A percentile compares a stretch with the other conserved stretches of the same genome.
phyloP scores from a whole-genome alignment of 805 yeast species.

The Pichia gijzeniarum region DNA sequence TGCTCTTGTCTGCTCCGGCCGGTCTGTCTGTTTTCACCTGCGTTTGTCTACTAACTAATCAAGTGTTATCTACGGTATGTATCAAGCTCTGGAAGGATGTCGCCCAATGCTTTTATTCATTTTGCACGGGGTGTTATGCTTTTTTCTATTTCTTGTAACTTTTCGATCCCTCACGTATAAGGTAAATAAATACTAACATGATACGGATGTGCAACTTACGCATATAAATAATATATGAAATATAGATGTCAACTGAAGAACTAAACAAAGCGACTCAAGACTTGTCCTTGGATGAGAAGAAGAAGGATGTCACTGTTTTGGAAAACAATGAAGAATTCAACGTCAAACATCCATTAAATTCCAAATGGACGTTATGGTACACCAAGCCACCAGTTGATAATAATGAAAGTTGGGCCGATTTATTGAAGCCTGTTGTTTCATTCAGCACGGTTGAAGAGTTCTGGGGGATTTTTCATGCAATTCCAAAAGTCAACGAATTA shows the following conservation, averaged over 20 bases:
- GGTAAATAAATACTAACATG: no score
- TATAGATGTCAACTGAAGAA: conserved; percentile 28
- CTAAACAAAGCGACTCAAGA: conserved; percentile 30
- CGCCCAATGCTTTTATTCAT: no score
- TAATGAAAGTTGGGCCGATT: conserved; percentile 84
- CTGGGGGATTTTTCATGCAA: conserved; percentile 95
- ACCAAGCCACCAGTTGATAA: conserved; percentile 82
- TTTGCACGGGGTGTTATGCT: no score
- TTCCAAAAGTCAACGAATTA: conserved; percentile 85
- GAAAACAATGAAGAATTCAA: conserved; percentile 57
- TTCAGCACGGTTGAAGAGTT: conserved; percentile 96
- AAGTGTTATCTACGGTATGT: no score
- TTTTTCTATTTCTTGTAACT: no score
- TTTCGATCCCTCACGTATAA: no score
- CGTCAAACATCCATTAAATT: conserved; percentile 83
- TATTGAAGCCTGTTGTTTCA: conserved; percentile 86
- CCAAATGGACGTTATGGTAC: conserved; percentile 96
- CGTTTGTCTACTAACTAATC: no score
- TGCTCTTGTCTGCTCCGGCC: no score
- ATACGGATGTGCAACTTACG: no score
- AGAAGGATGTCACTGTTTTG: conserved; percentile 43
- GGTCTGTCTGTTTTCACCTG: no score
- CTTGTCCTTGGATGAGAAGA: conserved; percentile 30
- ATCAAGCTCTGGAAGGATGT: no score
- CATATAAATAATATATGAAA: no score